Percentiles rank a stretch among this genome's conserved stretches.
Conservation (phyloP, 2,329 filamentous ascomycete genomes). For the Ceratocystis alfenasii region DNA sequence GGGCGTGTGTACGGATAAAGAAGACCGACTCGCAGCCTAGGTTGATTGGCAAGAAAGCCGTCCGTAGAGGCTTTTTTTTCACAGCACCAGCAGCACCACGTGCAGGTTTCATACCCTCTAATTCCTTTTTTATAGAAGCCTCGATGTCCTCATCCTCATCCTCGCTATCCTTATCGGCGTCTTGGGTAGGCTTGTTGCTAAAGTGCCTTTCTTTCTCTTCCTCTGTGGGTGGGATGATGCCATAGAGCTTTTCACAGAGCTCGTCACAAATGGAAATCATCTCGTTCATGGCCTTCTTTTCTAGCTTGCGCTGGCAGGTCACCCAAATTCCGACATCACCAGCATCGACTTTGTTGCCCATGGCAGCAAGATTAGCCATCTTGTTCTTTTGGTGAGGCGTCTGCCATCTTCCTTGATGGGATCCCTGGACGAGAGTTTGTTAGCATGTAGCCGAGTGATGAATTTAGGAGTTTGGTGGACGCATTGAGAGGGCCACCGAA, state of each 20-base stretch:
- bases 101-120: conserved; percentile 48
- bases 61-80: conserved; percentile 28
- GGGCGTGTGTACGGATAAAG: conserved; percentile 46
- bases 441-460: too few relatives aligned
- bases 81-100: conserved; percentile 23
- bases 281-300: conserved; percentile 56
- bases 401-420: conserved; percentile 43
- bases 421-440: conserved; percentile 9
- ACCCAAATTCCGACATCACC: conserved; percentile 68
- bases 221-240: conserved; percentile 33
- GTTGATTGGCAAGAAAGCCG: conserved; percentile 42
- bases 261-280: conserved; percentile 54
- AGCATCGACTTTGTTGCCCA: conserved; percentile 44
- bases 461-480: too few relatives aligned
- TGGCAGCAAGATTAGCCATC: conserved; percentile 32
- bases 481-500: not conserved
- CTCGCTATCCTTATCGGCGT: conserved; percentile 28
- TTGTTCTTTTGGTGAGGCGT: conserved; percentile 48
- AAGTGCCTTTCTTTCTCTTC: conserved; percentile 26
- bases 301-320: conserved; percentile 61
- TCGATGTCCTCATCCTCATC: conserved; percentile 55
- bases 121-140: conserved; percentile 56
- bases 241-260: conserved; percentile 52
- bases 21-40: conserved; percentile 50
- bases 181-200: conserved; percentile 17